A percentile compares a stretch with the other conserved stretches of the same genome.
Conservation (phyloP, 192 early-diverging fungal genomes). For the Funneliformis geosporum region DNA sequence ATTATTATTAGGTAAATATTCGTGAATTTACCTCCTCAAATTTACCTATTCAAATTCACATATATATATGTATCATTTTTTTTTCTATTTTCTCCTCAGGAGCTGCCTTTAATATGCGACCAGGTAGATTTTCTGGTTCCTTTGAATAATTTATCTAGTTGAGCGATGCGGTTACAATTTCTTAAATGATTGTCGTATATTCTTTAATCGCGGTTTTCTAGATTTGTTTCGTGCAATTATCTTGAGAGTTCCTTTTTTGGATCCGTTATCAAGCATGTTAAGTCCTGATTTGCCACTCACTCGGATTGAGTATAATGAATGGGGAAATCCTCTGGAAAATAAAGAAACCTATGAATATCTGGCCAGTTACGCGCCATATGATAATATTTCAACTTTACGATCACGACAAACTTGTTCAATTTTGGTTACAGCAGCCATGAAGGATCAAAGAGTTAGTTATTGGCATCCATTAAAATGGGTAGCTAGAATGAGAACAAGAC, state of each 20-base stretch:
- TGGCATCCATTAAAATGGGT: constrained; percentile 91
- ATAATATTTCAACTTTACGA: constrained; percentile 49
- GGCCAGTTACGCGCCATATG: constrained; percentile 68
- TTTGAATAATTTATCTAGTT: constrained; percentile 14
- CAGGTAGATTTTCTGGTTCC: background rate
- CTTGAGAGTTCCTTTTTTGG: constrained; percentile 81
- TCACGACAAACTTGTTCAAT: constrained; percentile 47
- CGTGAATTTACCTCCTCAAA: background rate
- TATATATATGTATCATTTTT: too few species aligned
- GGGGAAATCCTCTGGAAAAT: constrained; percentile 68
- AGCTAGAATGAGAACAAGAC: constrained; percentile 58
- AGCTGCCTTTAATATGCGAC: constrained; percentile 15
- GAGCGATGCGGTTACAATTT: too few species aligned
- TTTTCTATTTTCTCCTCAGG: constrained; percentile 30
- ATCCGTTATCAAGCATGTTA: constrained; percentile 85
- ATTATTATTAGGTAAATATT: constrained; percentile 59
- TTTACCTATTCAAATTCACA: too few species aligned
- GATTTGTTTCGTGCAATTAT: constrained; percentile 76
- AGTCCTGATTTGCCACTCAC: constrained; percentile 71
- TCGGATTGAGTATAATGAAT: constrained; percentile 71
- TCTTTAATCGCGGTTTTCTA: constrained; percentile 39
- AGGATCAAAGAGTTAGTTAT: constrained; percentile 78
- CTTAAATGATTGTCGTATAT: constrained; percentile 28
- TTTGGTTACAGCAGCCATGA: constrained; percentile 73
- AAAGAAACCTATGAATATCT: constrained; percentile 59